Evolutionary conservation across 257 asterid species (phyloP).

Genomic region (Henckelia pumila): DNA sequence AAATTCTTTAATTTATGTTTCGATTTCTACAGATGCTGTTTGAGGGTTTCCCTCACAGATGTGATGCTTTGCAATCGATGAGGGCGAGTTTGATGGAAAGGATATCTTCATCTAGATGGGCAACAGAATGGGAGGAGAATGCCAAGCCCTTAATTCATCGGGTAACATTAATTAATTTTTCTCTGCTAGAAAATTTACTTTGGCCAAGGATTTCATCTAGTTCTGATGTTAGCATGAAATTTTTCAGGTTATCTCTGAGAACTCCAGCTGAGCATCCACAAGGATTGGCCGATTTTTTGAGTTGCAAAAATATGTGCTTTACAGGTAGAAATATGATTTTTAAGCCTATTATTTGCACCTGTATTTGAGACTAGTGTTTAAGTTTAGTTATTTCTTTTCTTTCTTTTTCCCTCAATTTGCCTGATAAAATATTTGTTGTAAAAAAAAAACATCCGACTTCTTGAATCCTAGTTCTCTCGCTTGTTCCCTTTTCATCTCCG

Average conservation of each 20-base stretch:
- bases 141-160: slow-evolving; percentile 69
- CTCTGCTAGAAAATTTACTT: slow-evolving; percentile 1
- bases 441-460: too few species aligned
- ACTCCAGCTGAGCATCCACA: slow-evolving; percentile 31
- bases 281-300: not conserved
- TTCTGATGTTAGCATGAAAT: not conserved
- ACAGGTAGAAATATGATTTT: slow-evolving; percentile 6
- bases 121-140: slow-evolving; percentile 76
- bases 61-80: slow-evolving; percentile 58
- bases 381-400: not conserved
- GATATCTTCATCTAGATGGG: slow-evolving; percentile 73
- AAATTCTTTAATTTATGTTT: not conserved
- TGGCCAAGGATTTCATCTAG: not conserved
- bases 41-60: slow-evolving; percentile 76
- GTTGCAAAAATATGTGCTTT: not conserved
- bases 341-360: not conserved
- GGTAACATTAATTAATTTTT: slow-evolving; percentile 39
- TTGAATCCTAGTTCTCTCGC: not conserved
- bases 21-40: slow-evolving; percentile 59
- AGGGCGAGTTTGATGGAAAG: slow-evolving; percentile 60
- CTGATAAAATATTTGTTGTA: not conserved
- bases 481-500: not conserved
- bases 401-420: not conserved
- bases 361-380: not conserved
- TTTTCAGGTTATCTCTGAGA: slow-evolving; percentile 57